Evolutionary conservation across 1,139 yeast species (phyloP), one percentile per base, ranked within the genome.

Genomic region (Saccharomycopsis hybrid): DNA sequence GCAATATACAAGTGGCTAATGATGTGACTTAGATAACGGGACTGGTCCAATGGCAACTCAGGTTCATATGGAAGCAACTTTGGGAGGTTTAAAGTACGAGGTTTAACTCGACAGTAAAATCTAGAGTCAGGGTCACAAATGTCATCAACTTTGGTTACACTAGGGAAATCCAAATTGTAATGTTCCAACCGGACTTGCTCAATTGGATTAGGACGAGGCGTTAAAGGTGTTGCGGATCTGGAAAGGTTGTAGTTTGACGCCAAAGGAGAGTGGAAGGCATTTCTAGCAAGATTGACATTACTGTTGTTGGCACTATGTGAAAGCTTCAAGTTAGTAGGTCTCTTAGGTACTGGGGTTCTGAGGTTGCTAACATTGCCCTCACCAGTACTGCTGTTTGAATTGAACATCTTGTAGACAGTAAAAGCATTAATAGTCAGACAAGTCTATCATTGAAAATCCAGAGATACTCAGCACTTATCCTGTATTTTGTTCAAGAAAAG

Each of bases 1-100:
- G 96, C 88, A 53, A 87, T 78, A 63, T 87, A 87, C 29, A 92
- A 67, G 65, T 88, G 89, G 2, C 84, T 76, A 35, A 89, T 74
- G 35, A 92, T 85, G 61, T 84, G 95, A 49, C 88, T 76, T 48
- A 92, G 70, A 59, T 88, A 90, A 52, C 76, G 77, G 18, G 88
- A 84, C 54, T 81, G 85, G 55, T 86, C 95, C 43, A 69, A 69
- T 7, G 81, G 80, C 1, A 78, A 63, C 64, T 89, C 97, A 1
- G 84, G 77, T 42, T 71, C 69, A 63, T 92, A 92, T 0, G 98
- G 98, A 41, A 92, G 71, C 48, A 80, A 61, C n/a, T 65, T 69
- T 27, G 79, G 79, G 54, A 86, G 71, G 50, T 80, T 74, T 52
- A 85, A 71, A 13, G 81, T 77, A 52, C 90, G 63, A 65, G 76